phyloP scores from a whole-genome alignment of 2,329 filamentous ascomycete genomes.

The Thermoascus crustaceus region DNA sequence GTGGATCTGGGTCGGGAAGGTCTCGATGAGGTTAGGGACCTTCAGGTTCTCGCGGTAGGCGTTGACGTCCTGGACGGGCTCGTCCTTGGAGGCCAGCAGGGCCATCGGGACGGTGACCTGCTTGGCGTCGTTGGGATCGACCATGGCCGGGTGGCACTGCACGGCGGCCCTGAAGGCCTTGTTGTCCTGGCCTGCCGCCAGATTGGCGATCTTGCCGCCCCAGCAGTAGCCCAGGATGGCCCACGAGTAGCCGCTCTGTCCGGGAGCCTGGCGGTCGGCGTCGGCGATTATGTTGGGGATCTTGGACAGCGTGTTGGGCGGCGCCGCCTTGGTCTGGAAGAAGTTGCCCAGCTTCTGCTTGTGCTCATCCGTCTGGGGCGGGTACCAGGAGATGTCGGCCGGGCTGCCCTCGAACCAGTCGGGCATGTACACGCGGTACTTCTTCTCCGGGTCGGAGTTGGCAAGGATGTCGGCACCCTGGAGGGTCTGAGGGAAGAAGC shows the following conservation, averaged over 20 bases:
- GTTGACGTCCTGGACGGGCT: conserved; percentile 42
- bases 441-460: conserved; percentile 54
- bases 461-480: conserved; percentile 58
- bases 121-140: conserved; percentile 50
- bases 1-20: conserved; percentile 36
- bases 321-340: conserved; percentile 49
- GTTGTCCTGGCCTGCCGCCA: conserved; percentile 44
- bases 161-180: conserved; percentile 49
- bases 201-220: conserved; percentile 50
- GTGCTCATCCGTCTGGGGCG: conserved; percentile 53
- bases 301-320: conserved; percentile 49
- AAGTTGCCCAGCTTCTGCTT: conserved; percentile 52
- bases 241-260: conserved; percentile 43
- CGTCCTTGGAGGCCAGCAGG: conserved; percentile 51
- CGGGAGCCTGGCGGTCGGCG: conserved; percentile 39
- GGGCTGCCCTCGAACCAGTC: conserved; percentile 81
- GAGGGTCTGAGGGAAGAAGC: conserved; percentile 55
- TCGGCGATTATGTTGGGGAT: conserved; percentile 49
- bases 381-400: conserved; percentile 53
- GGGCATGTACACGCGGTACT: conserved; percentile 82
- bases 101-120: conserved; percentile 49
- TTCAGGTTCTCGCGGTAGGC: conserved; percentile 32
- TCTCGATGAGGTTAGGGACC: conserved; percentile 36
- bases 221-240: conserved; percentile 56
- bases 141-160: conserved; percentile 52